Evolutionary conservation across 345 rosid species (phyloP), one percentile per base, ranked within the genome.

Genomic region (Psidium guajava): DNA sequence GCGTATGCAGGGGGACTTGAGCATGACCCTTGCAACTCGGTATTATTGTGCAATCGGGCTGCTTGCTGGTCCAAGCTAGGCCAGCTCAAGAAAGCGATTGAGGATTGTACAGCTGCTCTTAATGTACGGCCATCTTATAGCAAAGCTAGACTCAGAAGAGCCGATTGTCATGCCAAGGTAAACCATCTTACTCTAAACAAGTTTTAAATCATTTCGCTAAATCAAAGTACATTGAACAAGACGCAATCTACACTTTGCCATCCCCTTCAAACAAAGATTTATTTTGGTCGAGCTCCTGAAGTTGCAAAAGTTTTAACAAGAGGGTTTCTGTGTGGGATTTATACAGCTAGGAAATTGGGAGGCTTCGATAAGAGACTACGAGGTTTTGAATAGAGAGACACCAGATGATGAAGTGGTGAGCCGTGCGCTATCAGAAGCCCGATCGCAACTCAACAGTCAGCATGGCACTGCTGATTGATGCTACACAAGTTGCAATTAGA

Each of bases 81-180:
- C 54, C 93, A 92, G n/a, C 89, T 75, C 69, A 95, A 92, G 24
- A 93, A 93, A 54, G 95, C 96, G 0, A 85, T 95, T 0, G 98
- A 96, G 50, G 99, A 97, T 82, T 95, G 98, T 87, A 91, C 87
- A 22, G 89, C 89, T 14, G 99, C 98, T 3, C 96, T 97, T 18
- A 83, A 86, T 32, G 83, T 94, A 11, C 93, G 95, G 21, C 98
- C 98, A 0, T 86, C 87, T 3, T 97, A 97, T 85, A 64, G 87
- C 83, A 97, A 96, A 86, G 99, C 99, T 49, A 91, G 98, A 59
- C 92, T 97, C 51, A 90, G 99, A 87, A 91, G 98, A 90, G 99
- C 98, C 1, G 93, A 95, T 86, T 97, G 98, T 88, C 80, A 91
- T 82, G 89, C 92, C 77, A 97, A 94, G 98, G 98, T 95, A 52